Conservation (phyloP, 2,329 filamentous ascomycete genomes). For the Amauroascus niger region DNA sequence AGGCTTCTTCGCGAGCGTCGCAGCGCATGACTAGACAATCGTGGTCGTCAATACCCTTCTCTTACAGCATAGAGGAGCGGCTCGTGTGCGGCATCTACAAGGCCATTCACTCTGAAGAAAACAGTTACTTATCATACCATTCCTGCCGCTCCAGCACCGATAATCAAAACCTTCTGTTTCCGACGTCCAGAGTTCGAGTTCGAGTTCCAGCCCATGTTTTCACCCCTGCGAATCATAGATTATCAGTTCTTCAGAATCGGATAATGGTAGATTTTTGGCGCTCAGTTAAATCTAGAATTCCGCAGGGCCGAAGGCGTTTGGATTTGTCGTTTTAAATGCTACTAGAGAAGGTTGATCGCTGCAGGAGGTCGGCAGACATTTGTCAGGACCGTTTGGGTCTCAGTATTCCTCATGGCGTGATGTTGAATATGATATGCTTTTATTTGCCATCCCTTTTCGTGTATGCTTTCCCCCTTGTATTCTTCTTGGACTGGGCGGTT, state of each 20-base stretch:
- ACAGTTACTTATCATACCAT: conserved; percentile 36
- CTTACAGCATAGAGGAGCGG: background rate
- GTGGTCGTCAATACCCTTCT: conserved; percentile 4
- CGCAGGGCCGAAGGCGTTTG: background rate
- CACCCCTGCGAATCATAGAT: background rate
- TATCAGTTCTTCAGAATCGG: background rate
- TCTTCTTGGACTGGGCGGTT: background rate
- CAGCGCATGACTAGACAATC: conserved; percentile 48
- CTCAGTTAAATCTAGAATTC: background rate
- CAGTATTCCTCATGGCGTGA: background rate
- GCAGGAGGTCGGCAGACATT: background rate
- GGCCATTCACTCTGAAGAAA: background rate
- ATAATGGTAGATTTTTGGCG: background rate
- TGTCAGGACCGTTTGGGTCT: background rate
- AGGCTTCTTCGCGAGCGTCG: conserved; percentile 56
- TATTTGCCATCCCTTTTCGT: background rate
- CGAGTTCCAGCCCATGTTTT: background rate
- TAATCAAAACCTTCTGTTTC: conserved; percentile 47
- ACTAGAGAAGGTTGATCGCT: background rate
- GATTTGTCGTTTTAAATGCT: background rate
- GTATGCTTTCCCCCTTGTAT: background rate
- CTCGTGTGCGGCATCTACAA: conserved; percentile 3
- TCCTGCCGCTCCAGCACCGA: conserved; percentile 55
- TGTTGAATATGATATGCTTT: background rate
- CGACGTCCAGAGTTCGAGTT: conserved; percentile 5